Conservation (phyloP, 169 alveolate species). For the Sarcocystis neurona region DNA sequence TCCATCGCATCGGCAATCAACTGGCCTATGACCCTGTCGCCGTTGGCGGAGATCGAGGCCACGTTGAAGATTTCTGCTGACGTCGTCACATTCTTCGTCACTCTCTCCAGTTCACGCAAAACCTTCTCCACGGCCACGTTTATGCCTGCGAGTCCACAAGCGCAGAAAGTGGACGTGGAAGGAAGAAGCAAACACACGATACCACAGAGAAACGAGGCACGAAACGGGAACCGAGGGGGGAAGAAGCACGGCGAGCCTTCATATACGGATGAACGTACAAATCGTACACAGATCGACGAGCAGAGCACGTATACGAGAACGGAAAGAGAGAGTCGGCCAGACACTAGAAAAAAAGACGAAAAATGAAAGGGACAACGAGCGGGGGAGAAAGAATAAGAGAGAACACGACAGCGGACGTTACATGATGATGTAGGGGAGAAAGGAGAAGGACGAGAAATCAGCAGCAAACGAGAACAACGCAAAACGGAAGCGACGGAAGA, state of each 20-base stretch:
- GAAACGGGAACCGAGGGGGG: too few species aligned
- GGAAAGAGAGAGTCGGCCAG: background rate
- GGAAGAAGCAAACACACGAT: background rate
- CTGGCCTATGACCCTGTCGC: slow-evolving; percentile 95
- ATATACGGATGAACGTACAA: too few species aligned
- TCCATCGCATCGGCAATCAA: slow-evolving; percentile 97
- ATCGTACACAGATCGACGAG: too few species aligned
- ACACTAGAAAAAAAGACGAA: background rate
- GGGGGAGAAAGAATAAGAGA: background rate
- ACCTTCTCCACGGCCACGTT: slow-evolving; percentile 86
- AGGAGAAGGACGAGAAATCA: background rate
- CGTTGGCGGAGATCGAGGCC: slow-evolving; percentile 99
- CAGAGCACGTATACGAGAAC: too few species aligned
- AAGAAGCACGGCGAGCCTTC: too few species aligned
- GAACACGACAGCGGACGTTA: too few species aligned
- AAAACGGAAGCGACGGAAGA: background rate
- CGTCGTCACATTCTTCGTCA: slow-evolving; percentile 84
- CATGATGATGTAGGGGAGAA: too few species aligned
- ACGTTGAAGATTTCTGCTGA: slow-evolving; percentile 84
- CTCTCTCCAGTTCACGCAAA: slow-evolving; percentile 77
- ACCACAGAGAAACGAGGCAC: too few species aligned
- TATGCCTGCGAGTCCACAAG: slow-evolving; percentile 78
- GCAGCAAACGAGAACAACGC: too few species aligned
- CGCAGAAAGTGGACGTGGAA: background rate
- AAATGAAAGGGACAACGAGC: background rate